Evolutionary conservation across 169 alveolate species (phyloP).

Genomic region (Plasmodium coatneyi): DNA sequence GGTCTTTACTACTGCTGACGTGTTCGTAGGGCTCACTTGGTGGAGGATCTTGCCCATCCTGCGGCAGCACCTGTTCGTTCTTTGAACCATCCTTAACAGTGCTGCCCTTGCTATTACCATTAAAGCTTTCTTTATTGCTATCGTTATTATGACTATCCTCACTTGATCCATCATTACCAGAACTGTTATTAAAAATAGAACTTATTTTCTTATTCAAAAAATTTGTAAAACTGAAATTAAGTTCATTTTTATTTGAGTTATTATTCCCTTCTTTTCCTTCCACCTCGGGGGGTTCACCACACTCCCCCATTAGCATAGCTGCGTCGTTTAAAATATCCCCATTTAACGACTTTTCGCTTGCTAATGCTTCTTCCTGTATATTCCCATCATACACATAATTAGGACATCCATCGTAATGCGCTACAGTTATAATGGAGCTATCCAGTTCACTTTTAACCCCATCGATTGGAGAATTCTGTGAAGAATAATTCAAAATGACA

Average conservation of each 20-base stretch:
- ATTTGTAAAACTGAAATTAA: slow-evolving; percentile 20
- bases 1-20: neutral
- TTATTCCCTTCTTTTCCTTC: slow-evolving; percentile 4
- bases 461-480: neutral
- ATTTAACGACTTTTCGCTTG: neutral
- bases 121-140: neutral
- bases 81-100: neutral
- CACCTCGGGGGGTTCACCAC: neutral
- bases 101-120: neutral
- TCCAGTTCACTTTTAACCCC: neutral
- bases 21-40: neutral
- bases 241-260: neutral
- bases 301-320: neutral
- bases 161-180: neutral
- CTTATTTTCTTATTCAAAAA: slow-evolving; percentile 6
- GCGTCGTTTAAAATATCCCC: neutral
- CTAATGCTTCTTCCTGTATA: neutral
- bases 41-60: neutral
- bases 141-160: neutral
- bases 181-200: slow-evolving; percentile 6
- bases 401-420: neutral
- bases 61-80: neutral
- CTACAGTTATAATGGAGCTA: neutral
- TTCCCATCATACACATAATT: neutral
- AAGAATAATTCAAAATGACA: neutral